Evolutionary conservation across 192 early-diverging fungal genomes (phyloP).

Genomic region (Backusella westeae): DNA sequence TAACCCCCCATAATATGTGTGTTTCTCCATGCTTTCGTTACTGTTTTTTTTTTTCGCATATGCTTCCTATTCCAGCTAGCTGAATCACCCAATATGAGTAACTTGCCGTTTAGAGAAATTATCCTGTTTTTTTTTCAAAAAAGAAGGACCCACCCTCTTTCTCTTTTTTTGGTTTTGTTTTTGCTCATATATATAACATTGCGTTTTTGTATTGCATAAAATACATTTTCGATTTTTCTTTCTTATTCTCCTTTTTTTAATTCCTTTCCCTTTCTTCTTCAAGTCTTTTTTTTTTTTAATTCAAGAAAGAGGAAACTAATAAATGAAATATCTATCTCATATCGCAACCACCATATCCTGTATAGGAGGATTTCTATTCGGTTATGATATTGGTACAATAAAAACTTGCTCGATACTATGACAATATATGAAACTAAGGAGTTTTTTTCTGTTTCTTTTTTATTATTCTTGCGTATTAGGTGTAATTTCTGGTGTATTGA

Average conservation of each 20-base stretch:
- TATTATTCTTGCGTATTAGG: neutral
- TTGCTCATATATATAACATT: neutral
- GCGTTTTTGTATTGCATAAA: neutral
- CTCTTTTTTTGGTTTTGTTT: neutral
- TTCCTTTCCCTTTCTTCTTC: neutral
- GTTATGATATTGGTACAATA: slow-evolving; percentile 14
- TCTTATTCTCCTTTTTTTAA: neutral
- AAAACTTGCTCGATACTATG: neutral
- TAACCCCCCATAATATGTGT: neutral
- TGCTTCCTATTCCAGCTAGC: neutral
- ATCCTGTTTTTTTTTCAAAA: neutral
- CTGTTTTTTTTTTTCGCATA: slow-evolving; percentile 5
- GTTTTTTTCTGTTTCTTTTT: neutral
- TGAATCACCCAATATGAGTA: neutral
- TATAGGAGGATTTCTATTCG: slow-evolving; percentile 60
- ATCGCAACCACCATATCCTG: slow-evolving; percentile 49
- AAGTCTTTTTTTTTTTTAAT: neutral
- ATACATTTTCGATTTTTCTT: neutral
- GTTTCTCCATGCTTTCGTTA: neutral
- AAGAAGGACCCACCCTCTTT: neutral
- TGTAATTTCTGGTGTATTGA: slow-evolving; percentile 61
- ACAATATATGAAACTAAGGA: neutral
- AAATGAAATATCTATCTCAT: slow-evolving; percentile 23
- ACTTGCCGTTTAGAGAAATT: neutral
- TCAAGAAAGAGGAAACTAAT: neutral